Evolutionary conservation across 1,284 basidiomycete species (phyloP).

Genomic region (Cryptococcus wingfieldii): DNA sequence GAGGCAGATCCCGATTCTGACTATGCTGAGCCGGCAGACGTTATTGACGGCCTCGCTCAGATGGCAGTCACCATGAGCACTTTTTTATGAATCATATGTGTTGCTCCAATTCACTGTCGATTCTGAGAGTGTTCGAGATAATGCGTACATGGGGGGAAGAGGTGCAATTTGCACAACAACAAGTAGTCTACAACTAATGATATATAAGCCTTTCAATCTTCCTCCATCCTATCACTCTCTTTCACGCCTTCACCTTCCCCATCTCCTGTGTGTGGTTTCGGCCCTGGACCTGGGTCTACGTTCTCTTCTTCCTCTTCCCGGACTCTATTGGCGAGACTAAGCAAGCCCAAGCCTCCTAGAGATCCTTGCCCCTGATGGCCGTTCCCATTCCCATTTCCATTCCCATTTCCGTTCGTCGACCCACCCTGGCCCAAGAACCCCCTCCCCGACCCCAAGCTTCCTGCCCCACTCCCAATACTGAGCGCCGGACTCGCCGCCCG

Average conservation of each 20-base stretch:
- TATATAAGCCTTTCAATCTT: neutral
- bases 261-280: neutral
- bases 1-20: too few relatives aligned
- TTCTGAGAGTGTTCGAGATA: too few relatives aligned
- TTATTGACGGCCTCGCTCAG: too few relatives aligned
- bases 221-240: neutral
- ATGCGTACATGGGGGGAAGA: too few relatives aligned
- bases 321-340: constrained; percentile 27
- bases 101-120: too few relatives aligned
- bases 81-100: too few relatives aligned
- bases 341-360: constrained; percentile 37
- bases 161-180: too few relatives aligned
- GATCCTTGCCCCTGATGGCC: constrained; percentile 11
- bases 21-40: too few relatives aligned
- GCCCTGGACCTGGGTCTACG: neutral
- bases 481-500: constrained; percentile 42
- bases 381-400: neutral
- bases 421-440: neutral
- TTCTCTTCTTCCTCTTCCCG: constrained; percentile 15
- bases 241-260: constrained; percentile 17
- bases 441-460: constrained; percentile 24
- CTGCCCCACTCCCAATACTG: constrained; percentile 34
- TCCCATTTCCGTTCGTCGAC: constrained; percentile 6
- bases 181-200: neutral
- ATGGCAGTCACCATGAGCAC: too few relatives aligned